Conservation (phyloP, 345 rosid species). For the Eutrema japonicum region DNA sequence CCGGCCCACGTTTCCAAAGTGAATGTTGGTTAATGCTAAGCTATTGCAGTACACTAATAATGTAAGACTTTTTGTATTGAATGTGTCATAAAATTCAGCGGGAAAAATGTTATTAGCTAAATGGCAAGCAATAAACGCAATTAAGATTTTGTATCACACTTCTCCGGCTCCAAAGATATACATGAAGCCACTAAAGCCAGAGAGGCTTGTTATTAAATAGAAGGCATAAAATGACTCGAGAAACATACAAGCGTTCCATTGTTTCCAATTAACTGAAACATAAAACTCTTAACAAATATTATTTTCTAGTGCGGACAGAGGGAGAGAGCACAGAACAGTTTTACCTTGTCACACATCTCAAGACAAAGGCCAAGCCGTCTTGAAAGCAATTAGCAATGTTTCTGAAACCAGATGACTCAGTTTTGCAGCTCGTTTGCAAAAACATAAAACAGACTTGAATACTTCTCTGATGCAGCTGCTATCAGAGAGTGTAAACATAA, state of each 20-base stretch:
- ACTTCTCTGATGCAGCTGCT: constrained; percentile 10
- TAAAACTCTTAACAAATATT: background rate
- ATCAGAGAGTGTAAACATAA: background rate
- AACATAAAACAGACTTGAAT: background rate
- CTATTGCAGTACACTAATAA: constrained; percentile 33
- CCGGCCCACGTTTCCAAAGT: constrained; percentile 39
- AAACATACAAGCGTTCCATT: constrained; percentile 11
- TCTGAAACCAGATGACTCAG: constrained; percentile 6
- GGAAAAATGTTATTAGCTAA: constrained; percentile 25
- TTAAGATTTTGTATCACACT: constrained; percentile 2
- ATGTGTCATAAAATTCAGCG: constrained; percentile 32
- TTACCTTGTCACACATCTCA: constrained; percentile 28
- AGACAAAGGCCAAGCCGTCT: constrained; percentile 12
- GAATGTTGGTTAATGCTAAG: constrained; percentile 44
- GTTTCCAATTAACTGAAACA: constrained; percentile 14
- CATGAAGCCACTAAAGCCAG: constrained; percentile 13
- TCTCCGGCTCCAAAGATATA: constrained; percentile 19
- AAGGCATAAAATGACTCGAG: background rate
- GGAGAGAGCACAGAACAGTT: constrained; percentile 21
- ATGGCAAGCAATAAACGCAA: constrained; percentile 13
- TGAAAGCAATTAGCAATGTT: background rate
- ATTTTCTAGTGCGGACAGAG: background rate
- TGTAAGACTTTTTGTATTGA: constrained; percentile 49
- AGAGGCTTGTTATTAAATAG: background rate
- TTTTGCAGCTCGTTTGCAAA: background rate